Conservation (phyloP, 139 green algal species). For the Chlorella sorokiniana region DNA sequence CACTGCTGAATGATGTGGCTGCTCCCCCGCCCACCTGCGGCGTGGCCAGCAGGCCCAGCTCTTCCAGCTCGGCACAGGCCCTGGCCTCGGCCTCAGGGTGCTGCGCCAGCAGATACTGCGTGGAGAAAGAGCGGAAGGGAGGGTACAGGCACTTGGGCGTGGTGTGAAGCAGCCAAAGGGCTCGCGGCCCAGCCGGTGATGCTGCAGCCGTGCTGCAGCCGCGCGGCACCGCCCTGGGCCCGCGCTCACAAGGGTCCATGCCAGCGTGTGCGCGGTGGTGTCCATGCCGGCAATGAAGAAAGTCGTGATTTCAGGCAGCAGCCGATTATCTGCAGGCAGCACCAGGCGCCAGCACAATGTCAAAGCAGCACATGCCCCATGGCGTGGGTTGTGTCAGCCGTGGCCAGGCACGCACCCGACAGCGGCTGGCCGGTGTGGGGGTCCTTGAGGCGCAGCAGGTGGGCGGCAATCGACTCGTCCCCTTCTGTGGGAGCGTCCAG, state of each 20-base stretch:
- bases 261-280: conserved; percentile 32
- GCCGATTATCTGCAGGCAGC: neutral
- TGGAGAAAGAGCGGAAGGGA: neutral
- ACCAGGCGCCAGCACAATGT: too few species aligned
- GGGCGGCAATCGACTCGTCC: conserved; percentile 4
- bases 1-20: too few species aligned
- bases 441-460: conserved; percentile 18
- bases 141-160: neutral
- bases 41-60: conserved; percentile 16
- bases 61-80: conserved; percentile 16
- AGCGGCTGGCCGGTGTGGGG: conserved; percentile 7
- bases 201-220: too few species aligned
- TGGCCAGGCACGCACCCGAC: neutral
- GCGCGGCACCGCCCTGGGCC: too few species aligned
- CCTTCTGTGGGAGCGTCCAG: too few species aligned
- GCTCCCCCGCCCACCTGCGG: neutral
- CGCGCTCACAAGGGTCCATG: neutral
- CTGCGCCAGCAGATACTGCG: conserved; percentile 12
- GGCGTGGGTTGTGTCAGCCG: neutral
- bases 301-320: conserved; percentile 23
- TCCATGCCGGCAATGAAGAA: conserved; percentile 54
- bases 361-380: too few species aligned
- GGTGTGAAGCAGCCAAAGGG: neutral
- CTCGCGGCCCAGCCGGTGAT: too few species aligned
- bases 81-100: neutral